Conservation (phyloP, 345 rosid genomes). For the Brassica carinata region DNA sequence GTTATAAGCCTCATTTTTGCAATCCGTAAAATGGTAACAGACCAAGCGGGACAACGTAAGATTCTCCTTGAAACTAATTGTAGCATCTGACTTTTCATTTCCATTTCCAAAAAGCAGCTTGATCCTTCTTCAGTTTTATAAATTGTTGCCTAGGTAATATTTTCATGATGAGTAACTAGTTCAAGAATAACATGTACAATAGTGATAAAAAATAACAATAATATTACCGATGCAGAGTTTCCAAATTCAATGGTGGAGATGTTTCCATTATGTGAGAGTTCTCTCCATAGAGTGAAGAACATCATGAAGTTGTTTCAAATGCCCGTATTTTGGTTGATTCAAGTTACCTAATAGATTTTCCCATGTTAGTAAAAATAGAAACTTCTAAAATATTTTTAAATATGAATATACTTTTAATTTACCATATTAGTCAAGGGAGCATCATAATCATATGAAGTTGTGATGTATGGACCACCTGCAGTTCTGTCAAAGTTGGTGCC, state of each 20-base stretch:
- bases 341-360: neutral
- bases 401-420: neutral
- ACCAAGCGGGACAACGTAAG: constrained; percentile 63
- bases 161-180: neutral
- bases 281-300: neutral
- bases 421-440: no score
- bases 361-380: neutral
- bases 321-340: neutral
- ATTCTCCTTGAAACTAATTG: constrained; percentile 39
- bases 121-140: constrained; percentile 47
- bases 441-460: no score
- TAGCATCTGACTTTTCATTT: no score
- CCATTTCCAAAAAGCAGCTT: constrained; percentile 51
- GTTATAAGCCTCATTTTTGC: constrained; percentile 29
- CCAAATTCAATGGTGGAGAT: neutral
- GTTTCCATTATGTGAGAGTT: neutral
- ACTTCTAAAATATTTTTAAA: neutral
- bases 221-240: neutral
- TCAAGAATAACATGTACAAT: neutral
- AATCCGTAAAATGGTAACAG: constrained; percentile 61
- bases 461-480: no score
- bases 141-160: constrained; percentile 46
- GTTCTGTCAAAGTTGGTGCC: no score
- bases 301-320: neutral
- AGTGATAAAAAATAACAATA: no score